Evolutionary conservation across 495 filamentous ascomycete species (phyloP).

Genomic region (Talaromyces trachyspermus): DNA sequence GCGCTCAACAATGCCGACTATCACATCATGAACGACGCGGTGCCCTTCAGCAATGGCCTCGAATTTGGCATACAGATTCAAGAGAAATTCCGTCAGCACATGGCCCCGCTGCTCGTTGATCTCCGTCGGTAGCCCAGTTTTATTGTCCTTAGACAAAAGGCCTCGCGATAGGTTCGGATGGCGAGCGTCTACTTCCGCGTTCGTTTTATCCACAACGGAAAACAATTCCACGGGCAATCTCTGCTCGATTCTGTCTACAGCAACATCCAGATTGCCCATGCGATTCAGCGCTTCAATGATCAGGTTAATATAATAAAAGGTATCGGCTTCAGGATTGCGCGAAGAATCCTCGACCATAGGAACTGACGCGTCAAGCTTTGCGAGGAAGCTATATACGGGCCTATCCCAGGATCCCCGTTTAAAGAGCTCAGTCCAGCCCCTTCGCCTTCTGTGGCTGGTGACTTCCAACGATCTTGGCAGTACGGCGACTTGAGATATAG

Average conservation of each 20-base stretch:
- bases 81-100: slow-evolving; percentile 82
- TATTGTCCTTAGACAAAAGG: slow-evolving; percentile 39
- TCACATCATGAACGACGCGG: slow-evolving; percentile 84
- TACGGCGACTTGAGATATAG: slow-evolving; percentile 96
- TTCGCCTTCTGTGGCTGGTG: slow-evolving; percentile 40
- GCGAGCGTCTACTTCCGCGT: slow-evolving; percentile 83
- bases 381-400: slow-evolving; percentile 71
- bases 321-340: slow-evolving; percentile 90
- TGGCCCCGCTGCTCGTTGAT: slow-evolving; percentile 66
- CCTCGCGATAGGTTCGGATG: slow-evolving; percentile 66
- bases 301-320: slow-evolving; percentile 84
- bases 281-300: slow-evolving; percentile 84
- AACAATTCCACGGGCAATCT: slow-evolving; percentile 91
- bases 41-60: slow-evolving; percentile 95
- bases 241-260: slow-evolving; percentile 85
- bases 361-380: slow-evolving; percentile 63
- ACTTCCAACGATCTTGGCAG: slow-evolving; percentile 90
- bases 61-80: slow-evolving; percentile 91
- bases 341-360: slow-evolving; percentile 79
- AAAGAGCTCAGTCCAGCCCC: slow-evolving; percentile 43
- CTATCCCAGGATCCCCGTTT: slow-evolving; percentile 40
- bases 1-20: slow-evolving; percentile 70
- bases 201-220: slow-evolving; percentile 87
- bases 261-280: slow-evolving; percentile 74
- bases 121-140: slow-evolving; percentile 51